Evolutionary conservation across 1,284 basidiomycete species (phyloP), one percentile per base, ranked within the genome.

Genomic region (Heliocybe sulcata): DNA sequence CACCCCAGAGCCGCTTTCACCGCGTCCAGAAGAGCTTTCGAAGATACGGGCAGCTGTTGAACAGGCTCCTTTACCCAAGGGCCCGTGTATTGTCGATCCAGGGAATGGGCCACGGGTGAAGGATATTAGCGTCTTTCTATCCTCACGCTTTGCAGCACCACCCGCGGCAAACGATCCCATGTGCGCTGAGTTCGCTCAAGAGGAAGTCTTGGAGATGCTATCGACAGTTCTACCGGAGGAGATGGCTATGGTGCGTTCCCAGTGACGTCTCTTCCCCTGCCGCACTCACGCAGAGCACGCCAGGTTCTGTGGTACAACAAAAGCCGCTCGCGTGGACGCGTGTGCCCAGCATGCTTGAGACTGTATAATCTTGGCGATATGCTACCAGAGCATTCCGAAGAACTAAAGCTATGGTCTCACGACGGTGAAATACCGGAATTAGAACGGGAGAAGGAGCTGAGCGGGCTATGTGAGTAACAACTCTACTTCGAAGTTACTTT

Each of bases 241-340:
- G 59, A 77, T 75, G 9, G 86, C 88, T 0, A 63, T 85, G 61
- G 89, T 90, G 61, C 51, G 82, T 58, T 52, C 33, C 20, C 25
- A 47, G 14, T 26, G 50, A 29, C 20, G 55, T 19, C 25, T 42
- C 45, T 25, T 53, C 10, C 31, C 31, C 47, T 8, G 12, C 14
- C 19, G 19, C 20, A 42, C 47, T 49, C 25, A 49, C 27, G 47
- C 9, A 6, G 3, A 29, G 23, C 25, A 6, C 3, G 22, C 20
- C 57, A 90, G 88, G 83, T 88, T n/a, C 60, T 90, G 22, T 90
- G 87, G 86, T 90, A 90, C 63, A 91, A 91, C 72, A 89, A 88
- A 69, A 87, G 84, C 64, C 77, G 88, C 2, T 65, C 73, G 3
- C 77, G 72, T 3, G 79, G 82, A 54, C 80, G 88, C 27, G 77